phyloP scores from a whole-genome alignment of 1,139 yeast genomes.

The Geotrichum candidum region DNA sequence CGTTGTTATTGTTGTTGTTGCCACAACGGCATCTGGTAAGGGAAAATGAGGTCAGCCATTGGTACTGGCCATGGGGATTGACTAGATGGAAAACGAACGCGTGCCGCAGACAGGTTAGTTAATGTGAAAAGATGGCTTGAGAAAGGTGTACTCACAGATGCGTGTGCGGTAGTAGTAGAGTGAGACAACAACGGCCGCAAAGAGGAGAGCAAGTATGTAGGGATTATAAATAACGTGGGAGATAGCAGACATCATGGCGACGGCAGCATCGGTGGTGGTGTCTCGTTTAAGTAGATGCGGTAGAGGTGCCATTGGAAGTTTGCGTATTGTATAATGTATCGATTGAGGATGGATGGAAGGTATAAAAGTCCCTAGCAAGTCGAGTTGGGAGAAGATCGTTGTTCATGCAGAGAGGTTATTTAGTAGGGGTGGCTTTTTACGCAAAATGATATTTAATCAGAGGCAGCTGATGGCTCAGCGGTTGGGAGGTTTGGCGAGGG shows the following conservation, averaged over 20 bases:
- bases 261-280: background rate
- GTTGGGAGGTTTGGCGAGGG: no score
- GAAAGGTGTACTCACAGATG: background rate
- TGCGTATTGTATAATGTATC: background rate
- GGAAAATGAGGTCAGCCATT: background rate
- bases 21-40: background rate
- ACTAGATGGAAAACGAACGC: background rate
- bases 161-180: background rate
- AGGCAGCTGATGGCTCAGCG: no score
- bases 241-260: background rate
- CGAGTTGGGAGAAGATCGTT: background rate
- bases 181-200: background rate
- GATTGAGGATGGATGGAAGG: background rate
- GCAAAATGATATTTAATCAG: no score
- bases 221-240: background rate
- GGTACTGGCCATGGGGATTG: background rate
- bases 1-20: background rate
- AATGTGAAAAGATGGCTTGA: background rate
- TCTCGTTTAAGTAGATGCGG: background rate
- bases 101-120: background rate
- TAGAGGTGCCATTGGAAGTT: background rate
- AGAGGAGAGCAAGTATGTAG: background rate
- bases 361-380: background rate
- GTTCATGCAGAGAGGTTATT: no score
- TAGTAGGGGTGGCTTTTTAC: no score